Conservation (phyloP, 2,329 filamentous ascomycete species). For the Cadophora sp. region DNA sequence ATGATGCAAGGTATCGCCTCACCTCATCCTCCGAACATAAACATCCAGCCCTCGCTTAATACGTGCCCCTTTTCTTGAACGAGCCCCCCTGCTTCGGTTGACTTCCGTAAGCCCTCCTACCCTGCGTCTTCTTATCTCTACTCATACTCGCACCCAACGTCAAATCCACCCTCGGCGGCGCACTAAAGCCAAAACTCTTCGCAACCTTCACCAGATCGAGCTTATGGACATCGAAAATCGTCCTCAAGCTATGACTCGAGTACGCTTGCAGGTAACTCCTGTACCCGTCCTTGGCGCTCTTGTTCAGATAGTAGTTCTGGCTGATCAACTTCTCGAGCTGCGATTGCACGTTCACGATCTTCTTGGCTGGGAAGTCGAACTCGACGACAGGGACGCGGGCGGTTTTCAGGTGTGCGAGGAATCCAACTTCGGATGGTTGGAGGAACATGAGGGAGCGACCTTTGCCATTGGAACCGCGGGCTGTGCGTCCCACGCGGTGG, state of each 20-base stretch:
- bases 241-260: slow-evolving; percentile 81
- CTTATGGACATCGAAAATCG: slow-evolving; percentile 85
- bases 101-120: slow-evolving; percentile 76
- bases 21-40: not conserved
- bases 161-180: slow-evolving; percentile 81
- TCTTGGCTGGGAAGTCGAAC: slow-evolving; percentile 92
- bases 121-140: slow-evolving; percentile 72
- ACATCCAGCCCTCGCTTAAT: slow-evolving; percentile 24
- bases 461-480: slow-evolving; percentile 81
- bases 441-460: slow-evolving; percentile 93
- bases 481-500: slow-evolving; percentile 94
- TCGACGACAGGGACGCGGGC: slow-evolving; percentile 93
- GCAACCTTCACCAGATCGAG: slow-evolving; percentile 84
- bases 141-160: slow-evolving; percentile 78
- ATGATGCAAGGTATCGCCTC: slow-evolving; percentile 29
- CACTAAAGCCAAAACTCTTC: slow-evolving; percentile 81
- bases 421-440: slow-evolving; percentile 89
- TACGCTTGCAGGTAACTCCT: slow-evolving; percentile 95
- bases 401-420: slow-evolving; percentile 88
- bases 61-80: slow-evolving; percentile 45
- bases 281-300: slow-evolving; percentile 80
- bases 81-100: slow-evolving; percentile 68
- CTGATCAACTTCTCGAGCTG: slow-evolving; percentile 94
- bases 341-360: slow-evolving; percentile 88
- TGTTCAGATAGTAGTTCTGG: slow-evolving; percentile 97